Evolutionary conservation across 345 rosid species (phyloP), one percentile per base, ranked within the genome.

Genomic region (Bruguiera parviflora): DNA sequence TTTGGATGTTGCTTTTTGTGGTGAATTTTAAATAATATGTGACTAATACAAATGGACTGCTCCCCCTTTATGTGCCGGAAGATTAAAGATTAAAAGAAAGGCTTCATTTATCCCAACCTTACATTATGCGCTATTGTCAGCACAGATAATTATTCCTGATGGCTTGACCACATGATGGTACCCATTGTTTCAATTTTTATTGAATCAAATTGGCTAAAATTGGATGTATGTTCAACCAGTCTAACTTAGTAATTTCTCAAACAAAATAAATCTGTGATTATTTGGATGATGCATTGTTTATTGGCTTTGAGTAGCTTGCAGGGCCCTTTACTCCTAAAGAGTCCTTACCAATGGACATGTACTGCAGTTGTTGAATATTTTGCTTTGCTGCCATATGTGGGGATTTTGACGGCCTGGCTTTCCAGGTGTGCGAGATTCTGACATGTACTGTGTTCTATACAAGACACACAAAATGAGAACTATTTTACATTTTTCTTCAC

Each of bases 351-450:
- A 57, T 77, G 81, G 81, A 58, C 46, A 2, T 66, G 31, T 32
- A 65, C 74, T 5, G 13, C 64, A 33, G 74, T 66, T 61, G 74
- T 73, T 53, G 77, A 77, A 21, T 69, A 73, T 66, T 72, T 61
- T 47, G 71, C 69, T 65, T 69, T 77, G 71, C 74, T 77, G 53
- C 81, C 77, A 65, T 77, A 69, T 61, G 68, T 70, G 6, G 53
- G 46, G 59, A 27, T 73, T 39, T 52, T 77, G 25, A 47, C 5
- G 19, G 70, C 61, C 27, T 77, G 81, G 81, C 21, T 46, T 60
- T 65, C 72, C 39, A 63, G 61, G 77, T 64, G 25, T 16, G 56
- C 68, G 56, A 68, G 56, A 60, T 66, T 37, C 31, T 21, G 31
- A 15, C 24, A 22, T 43, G 55, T 18, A 10, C 15, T 58, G 49